Conservation (phyloP, 2,329 filamentous ascomycete genomes). For the Pyricularia sp. region DNA sequence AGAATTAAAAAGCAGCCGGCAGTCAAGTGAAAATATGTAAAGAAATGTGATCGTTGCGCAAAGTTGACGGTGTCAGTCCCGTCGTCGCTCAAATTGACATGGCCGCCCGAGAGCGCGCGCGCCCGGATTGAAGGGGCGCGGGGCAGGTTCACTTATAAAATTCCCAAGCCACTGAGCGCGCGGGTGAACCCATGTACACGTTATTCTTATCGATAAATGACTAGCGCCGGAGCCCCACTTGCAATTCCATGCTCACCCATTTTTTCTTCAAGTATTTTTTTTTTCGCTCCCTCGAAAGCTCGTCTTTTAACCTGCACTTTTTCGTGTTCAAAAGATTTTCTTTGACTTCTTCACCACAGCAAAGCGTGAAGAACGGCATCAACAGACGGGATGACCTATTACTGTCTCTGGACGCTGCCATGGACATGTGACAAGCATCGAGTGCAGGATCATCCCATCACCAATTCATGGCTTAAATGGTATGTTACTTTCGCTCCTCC, state of each 20-base stretch:
- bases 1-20: not conserved
- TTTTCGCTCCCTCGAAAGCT: not conserved
- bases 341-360: not conserved
- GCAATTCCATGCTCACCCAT: not conserved
- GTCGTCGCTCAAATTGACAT: not conserved
- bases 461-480: not conserved
- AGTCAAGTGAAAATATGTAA: not conserved
- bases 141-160: not conserved
- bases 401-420: not conserved
- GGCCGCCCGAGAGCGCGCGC: not conserved
- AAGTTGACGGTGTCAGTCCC: not conserved
- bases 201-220: not conserved
- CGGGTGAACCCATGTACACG: not conserved
- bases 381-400: not conserved
- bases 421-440: not conserved
- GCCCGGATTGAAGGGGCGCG: not conserved
- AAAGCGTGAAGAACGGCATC: not conserved
- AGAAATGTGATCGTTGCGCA: not conserved
- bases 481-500: slow-evolving; percentile 4
- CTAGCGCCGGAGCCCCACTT: not conserved
- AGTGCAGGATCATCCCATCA: not conserved
- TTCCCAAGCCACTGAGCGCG: not conserved
- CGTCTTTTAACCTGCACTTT: not conserved
- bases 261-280: not conserved
- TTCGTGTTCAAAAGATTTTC: not conserved